Conservation (phyloP, 2,329 filamentous ascomycete species). For the Colletotrichum shisoi region DNA sequence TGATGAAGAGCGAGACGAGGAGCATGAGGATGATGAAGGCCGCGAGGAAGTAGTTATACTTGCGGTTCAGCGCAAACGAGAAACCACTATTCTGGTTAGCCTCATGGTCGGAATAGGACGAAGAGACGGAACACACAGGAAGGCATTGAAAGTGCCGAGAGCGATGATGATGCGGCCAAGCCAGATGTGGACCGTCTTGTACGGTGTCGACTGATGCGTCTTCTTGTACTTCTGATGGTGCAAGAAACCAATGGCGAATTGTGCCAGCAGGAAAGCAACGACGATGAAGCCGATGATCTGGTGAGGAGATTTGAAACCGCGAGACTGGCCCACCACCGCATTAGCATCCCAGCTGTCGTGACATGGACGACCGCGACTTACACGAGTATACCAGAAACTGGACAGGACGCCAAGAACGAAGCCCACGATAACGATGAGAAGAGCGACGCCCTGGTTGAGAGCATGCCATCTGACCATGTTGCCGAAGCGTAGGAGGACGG, state of each 20-base stretch:
- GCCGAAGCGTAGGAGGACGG: constrained; percentile 61
- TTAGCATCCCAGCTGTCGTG: neutral
- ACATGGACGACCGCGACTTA: constrained; percentile 48
- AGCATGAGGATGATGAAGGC: constrained; percentile 55
- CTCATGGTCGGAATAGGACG: neutral
- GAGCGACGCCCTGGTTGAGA: constrained; percentile 60
- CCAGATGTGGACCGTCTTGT: constrained; percentile 65
- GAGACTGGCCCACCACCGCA: constrained; percentile 52
- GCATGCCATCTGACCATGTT: constrained; percentile 64
- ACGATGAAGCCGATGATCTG: constrained; percentile 67
- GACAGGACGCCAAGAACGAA: constrained; percentile 61
- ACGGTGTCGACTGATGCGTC: constrained; percentile 58
- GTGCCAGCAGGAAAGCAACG: constrained; percentile 59
- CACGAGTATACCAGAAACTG: constrained; percentile 63
- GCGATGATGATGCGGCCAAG: constrained; percentile 63
- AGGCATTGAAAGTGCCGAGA: constrained; percentile 64
- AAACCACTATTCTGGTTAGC: constrained; percentile 58
- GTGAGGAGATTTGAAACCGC: constrained; percentile 61
- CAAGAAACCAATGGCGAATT: constrained; percentile 63
- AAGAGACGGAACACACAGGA: constrained; percentile 55
- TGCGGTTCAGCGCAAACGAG: constrained; percentile 60
- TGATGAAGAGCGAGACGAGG: constrained; percentile 49
- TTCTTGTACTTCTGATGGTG: constrained; percentile 64
- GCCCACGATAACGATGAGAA: constrained; percentile 59
- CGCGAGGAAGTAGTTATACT: constrained; percentile 58